Percentiles rank a stretch among this genome's conserved stretches.
These are phyloP conservation scores for Apiospora koreana DNA, from an alignment of 2,329 filamentous ascomycete species.

Conservation along the genomic window DNA sequence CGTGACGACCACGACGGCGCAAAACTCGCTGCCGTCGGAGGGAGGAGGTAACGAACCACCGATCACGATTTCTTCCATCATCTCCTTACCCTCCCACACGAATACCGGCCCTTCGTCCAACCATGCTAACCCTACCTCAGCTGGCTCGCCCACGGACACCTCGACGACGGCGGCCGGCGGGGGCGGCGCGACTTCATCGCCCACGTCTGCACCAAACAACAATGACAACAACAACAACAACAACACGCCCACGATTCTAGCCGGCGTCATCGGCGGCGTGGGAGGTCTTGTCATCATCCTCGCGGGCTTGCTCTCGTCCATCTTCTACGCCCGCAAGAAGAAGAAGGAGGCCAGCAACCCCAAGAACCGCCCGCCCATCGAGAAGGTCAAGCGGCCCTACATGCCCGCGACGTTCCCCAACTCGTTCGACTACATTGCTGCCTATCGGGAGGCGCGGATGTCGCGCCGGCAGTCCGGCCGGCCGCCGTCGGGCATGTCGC, in stretches of 20 bases:
- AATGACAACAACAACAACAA: slow-evolving; percentile 11
- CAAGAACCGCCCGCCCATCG: neutral
- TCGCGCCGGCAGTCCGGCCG: neutral
- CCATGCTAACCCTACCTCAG: slow-evolving; percentile 7
- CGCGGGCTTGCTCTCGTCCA: neutral
- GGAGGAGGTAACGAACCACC: neutral
- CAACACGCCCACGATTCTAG: slow-evolving; percentile 11
- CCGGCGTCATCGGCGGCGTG: neutral
- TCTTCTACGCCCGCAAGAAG: neutral
- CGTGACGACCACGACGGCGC: neutral
- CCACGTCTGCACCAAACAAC: slow-evolving; percentile 3
- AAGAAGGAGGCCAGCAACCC: neutral
- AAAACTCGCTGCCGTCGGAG: neutral
- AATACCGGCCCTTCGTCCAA: neutral
- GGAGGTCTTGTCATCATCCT: neutral
- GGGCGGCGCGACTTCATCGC: neutral
- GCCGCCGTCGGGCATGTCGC: neutral
- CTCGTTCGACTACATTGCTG: neutral
- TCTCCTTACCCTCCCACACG: neutral
- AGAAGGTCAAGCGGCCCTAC: neutral
- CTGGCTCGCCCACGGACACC: neutral
- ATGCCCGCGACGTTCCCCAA: neutral
- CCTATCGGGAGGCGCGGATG: neutral
- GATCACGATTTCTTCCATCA: neutral
- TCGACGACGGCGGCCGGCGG: neutral